Percentiles rank a stretch among this genome's conserved stretches.
Conservation (phyloP, 2,329 filamentous ascomycete species). For the Trichocomaceae sp. region DNA sequence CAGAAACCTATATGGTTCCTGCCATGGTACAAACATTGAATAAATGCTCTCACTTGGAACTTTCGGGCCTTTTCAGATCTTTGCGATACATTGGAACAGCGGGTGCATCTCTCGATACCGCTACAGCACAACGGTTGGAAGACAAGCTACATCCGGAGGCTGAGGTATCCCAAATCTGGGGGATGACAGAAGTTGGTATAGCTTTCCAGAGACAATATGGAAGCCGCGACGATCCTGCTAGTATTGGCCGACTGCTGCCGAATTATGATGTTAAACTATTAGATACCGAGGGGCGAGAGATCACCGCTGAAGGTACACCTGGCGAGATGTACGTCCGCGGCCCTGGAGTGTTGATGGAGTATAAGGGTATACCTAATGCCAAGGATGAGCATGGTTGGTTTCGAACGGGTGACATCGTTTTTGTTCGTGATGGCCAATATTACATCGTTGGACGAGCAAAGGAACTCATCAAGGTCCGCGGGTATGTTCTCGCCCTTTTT, state of each 20-base stretch:
- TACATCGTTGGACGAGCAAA: conserved; percentile 39
- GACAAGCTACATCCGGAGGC: conserved; percentile 36
- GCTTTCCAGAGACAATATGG: conserved; percentile 36
- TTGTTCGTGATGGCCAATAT: conserved; percentile 29
- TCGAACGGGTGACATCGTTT: conserved; percentile 39
- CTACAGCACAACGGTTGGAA: conserved; percentile 36
- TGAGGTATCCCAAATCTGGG: conserved; percentile 45
- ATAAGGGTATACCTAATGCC: conserved; percentile 31
- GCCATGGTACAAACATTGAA: conserved; percentile 38
- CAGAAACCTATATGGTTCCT: conserved; percentile 45
- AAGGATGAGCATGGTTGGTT: conserved; percentile 37
- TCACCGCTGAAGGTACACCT: conserved; percentile 24
- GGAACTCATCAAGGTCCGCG: conserved; percentile 43
- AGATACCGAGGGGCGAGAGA: conserved; percentile 26
- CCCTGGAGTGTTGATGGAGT: conserved; percentile 30
- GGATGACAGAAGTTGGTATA: conserved; percentile 50
- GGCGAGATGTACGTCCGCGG: conserved; percentile 41
- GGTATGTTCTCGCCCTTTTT: conserved; percentile 19
- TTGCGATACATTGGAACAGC: conserved; percentile 43
- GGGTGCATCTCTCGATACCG: conserved; percentile 44
- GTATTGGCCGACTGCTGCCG: conserved; percentile 42
- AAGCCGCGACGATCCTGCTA: conserved; percentile 38
- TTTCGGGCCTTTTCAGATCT: conserved; percentile 30
- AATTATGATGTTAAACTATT: conserved; percentile 36
- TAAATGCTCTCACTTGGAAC: conserved; percentile 20